Evolutionary conservation across 148 eudicot genomes (phyloP), one percentile per base, ranked within the genome.

Genomic region (Tetragonia tetragonoides): DNA sequence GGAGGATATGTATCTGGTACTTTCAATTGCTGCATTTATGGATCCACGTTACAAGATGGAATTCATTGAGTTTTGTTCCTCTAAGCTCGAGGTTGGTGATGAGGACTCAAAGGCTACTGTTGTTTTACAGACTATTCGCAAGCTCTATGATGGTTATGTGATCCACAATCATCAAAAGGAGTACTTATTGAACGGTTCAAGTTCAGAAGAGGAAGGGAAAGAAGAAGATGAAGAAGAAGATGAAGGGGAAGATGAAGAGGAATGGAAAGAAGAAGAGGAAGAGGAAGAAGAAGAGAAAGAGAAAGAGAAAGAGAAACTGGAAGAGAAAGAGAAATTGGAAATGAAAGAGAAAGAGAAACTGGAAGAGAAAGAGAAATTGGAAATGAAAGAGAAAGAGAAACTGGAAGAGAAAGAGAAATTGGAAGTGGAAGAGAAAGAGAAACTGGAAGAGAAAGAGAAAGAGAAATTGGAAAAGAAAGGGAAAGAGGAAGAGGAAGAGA

Each of bases 11-110:
- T 60, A 66, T 40, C 41, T 72, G 23, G 63, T 73, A 54, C 76
- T 83, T 46, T 68, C 77, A 9, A 66, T 83, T 23, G 66, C 80
- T 65, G 54, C 75, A 37, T 77, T 83, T n/a, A 54, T 80, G 83
- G 83, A 83, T 68, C 86, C 86, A 0, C 78, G 81, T 1, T 84
- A 40, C 49, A 80, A 80, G 66, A 80, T 84, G 86, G 77, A 66
- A 40, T 72, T 66, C 41, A 56, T 80, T 0, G 72, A 84, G 68
- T 77, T 61, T 6, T 24, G 53, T 77, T 67, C 66, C 3, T 40
- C 75, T 10, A 44, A 51, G 21, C 20, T 39, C 18, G 42, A 65
- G 16, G 76, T 21, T 40, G 23, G 44, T 41, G 40, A 51, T 42
- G 68, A 37, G 18, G 63, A 70, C 8, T 72, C 57, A 16, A 39